These are phyloP conservation scores for Epichloe baconii DNA, from an alignment of 2,329 filamentous ascomycete genomes.

Conservation along the genomic window DNA sequence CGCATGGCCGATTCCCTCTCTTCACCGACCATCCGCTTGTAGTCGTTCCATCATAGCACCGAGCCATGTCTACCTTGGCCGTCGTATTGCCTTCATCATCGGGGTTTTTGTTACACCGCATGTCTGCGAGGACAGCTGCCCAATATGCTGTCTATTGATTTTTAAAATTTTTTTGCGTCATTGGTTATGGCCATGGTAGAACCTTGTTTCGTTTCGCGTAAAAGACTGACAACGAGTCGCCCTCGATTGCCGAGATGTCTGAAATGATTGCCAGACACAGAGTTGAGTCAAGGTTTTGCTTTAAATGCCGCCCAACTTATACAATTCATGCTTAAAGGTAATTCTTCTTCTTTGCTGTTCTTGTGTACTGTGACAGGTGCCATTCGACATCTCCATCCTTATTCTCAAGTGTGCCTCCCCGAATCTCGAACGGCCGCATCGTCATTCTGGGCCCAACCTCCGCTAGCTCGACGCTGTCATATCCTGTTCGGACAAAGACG, in stretches of 20 bases:
- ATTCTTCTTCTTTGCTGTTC: constrained; percentile 83
- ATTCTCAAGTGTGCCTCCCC: constrained; percentile 77
- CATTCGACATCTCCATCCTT: constrained; percentile 94
- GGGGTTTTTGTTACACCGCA: not conserved
- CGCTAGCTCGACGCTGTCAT: constrained; percentile 75
- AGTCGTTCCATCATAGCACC: not conserved
- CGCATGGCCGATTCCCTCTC: not conserved
- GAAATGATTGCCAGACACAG: not conserved
- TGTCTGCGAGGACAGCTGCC: not conserved
- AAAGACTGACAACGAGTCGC: not conserved
- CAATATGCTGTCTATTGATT: not conserved
- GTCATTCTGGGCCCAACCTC: constrained; percentile 93
- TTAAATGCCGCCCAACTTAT: not conserved
- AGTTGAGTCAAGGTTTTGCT: not conserved
- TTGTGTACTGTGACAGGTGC: constrained; percentile 90
- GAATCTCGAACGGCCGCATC: constrained; percentile 91
- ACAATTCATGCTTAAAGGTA: constrained; percentile 1
- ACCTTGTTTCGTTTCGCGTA: not conserved
- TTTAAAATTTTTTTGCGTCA: too few species aligned
- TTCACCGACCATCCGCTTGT: not conserved
- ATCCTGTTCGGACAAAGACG: constrained; percentile 88
- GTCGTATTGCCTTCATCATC: not conserved
- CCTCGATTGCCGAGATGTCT: not conserved
- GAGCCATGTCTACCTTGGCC: not conserved
- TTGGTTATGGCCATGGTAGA: too few species aligned